These are phyloP conservation scores for Chaetothyriales sp. DNA, from an alignment of 2,329 filamentous ascomycete genomes.

Conservation along the genomic window DNA sequence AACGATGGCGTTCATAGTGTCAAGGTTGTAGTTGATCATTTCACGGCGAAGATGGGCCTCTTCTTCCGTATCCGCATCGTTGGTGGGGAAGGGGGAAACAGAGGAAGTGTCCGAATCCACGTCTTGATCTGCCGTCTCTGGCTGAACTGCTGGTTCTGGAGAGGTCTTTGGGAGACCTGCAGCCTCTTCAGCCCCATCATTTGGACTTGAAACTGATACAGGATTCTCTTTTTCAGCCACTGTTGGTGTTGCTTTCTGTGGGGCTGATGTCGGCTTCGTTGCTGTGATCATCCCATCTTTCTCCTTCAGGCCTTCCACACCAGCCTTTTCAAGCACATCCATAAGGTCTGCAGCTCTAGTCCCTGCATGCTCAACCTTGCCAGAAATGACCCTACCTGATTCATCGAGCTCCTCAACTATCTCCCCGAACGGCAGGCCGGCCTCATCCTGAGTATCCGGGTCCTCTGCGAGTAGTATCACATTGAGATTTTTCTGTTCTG, in stretches of 20 bases:
- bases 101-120: background rate
- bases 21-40: constrained; percentile 80
- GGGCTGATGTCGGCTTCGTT: constrained; percentile 1
- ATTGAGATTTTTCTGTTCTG: constrained; percentile 54
- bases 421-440: constrained; percentile 66
- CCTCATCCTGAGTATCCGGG: constrained; percentile 49
- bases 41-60: constrained; percentile 67
- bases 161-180: background rate
- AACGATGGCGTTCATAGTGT: constrained; percentile 80
- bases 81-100: constrained; percentile 1
- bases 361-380: constrained; percentile 50
- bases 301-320: constrained; percentile 38
- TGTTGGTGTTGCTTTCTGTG: constrained; percentile 1
- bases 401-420: constrained; percentile 89
- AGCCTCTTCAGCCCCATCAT: background rate
- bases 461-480: constrained; percentile 45
- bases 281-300: constrained; percentile 8
- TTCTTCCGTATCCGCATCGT: constrained; percentile 53
- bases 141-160: background rate
- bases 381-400: constrained; percentile 66
- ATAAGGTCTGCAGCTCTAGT: constrained; percentile 52
- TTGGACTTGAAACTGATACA: background rate
- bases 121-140: background rate
- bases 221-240: background rate
- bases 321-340: constrained; percentile 63